phyloP scores from a whole-genome alignment of 2,329 filamentous ascomycete genomes.

The Penicillium palitans region DNA sequence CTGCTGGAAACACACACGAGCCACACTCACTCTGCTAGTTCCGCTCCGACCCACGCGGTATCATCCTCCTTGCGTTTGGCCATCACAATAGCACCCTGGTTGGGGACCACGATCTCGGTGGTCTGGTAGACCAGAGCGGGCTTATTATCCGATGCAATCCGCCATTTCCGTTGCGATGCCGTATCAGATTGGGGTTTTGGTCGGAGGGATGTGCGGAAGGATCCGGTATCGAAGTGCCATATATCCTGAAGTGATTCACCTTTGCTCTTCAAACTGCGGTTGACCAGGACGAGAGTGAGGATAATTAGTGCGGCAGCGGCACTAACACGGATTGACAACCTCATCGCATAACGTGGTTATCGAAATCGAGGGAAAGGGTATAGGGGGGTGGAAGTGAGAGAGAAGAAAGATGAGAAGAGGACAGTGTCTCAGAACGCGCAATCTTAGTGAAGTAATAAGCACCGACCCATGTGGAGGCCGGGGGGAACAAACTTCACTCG shows the following conservation, averaged over 20 bases:
- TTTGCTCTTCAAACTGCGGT: slow-evolving; percentile 26
- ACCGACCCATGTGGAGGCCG: slow-evolving; percentile 8
- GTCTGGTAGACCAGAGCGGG: slow-evolving; percentile 27
- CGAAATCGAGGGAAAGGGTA: slow-evolving; percentile 4
- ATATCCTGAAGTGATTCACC: slow-evolving; percentile 24
- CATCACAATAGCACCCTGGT: slow-evolving; percentile 47
- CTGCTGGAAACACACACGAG: neutral
- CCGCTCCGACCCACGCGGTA: slow-evolving; percentile 47
- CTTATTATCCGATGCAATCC: slow-evolving; percentile 13
- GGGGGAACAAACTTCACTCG: neutral
- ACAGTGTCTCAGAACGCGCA: slow-evolving; percentile 8
- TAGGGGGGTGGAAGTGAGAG: slow-evolving; percentile 5
- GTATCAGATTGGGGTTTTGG: slow-evolving; percentile 9
- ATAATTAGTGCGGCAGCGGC: slow-evolving; percentile 35
- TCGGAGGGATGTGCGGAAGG: slow-evolving; percentile 17
- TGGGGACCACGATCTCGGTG: slow-evolving; percentile 33
- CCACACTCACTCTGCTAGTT: slow-evolving; percentile 45
- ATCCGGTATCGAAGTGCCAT: slow-evolving; percentile 30
- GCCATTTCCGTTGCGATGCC: slow-evolving; percentile 23
- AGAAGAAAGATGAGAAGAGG: slow-evolving; percentile 5
- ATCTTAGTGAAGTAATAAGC: slow-evolving; percentile 11
- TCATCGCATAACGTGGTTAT: slow-evolving; percentile 25
- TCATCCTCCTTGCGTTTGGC: slow-evolving; percentile 46
- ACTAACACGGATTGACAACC: slow-evolving; percentile 30
- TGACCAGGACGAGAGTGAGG: slow-evolving; percentile 31